phyloP scores from a whole-genome alignment of 139 green algal species.

The Chlorokybus atmophyticus region DNA sequence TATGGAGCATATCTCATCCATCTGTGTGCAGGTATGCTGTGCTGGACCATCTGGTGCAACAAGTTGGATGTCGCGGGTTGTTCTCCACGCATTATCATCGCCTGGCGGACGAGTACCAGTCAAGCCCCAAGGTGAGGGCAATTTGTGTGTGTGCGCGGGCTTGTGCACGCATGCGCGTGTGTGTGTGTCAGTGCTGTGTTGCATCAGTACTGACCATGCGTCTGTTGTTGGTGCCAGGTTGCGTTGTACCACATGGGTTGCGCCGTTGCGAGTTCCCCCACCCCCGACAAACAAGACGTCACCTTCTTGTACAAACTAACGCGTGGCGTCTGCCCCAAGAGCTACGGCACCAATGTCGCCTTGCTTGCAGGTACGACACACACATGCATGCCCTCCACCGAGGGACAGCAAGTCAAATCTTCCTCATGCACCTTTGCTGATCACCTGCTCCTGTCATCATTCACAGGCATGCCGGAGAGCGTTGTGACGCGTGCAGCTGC shows the following conservation, averaged over 20 bases:
- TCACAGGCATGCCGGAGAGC: background rate
- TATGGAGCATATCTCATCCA: background rate
- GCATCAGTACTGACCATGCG: too few relatives aligned
- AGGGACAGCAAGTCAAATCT: too few relatives aligned
- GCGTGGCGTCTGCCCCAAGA: constrained; percentile 70
- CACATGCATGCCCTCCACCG: too few relatives aligned
- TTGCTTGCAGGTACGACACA: constrained; percentile 81
- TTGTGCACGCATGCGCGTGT: too few relatives aligned
- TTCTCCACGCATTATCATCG: constrained; percentile 98
- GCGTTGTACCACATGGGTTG: constrained; percentile 79
- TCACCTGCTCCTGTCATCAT: too few relatives aligned
- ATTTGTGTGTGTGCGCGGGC: too few relatives aligned
- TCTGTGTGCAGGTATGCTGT: constrained; percentile 44
- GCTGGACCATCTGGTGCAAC: constrained; percentile 55
- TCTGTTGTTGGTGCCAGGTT: too few relatives aligned
- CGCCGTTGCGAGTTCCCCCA: background rate
- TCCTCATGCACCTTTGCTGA: too few relatives aligned
- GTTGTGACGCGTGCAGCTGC: background rate
- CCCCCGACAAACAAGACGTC: constrained; percentile 41
- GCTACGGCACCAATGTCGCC: constrained; percentile 90
- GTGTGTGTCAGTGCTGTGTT: too few relatives aligned
- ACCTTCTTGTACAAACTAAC: constrained; percentile 82
- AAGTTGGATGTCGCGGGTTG: constrained; percentile 54
- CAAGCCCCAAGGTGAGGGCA: constrained; percentile 42
- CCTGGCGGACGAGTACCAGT: constrained; percentile 49